These are phyloP conservation scores for Trametopsis cervina DNA, from an alignment of 768 basidiomycete species.

Conservation along the genomic window DNA sequence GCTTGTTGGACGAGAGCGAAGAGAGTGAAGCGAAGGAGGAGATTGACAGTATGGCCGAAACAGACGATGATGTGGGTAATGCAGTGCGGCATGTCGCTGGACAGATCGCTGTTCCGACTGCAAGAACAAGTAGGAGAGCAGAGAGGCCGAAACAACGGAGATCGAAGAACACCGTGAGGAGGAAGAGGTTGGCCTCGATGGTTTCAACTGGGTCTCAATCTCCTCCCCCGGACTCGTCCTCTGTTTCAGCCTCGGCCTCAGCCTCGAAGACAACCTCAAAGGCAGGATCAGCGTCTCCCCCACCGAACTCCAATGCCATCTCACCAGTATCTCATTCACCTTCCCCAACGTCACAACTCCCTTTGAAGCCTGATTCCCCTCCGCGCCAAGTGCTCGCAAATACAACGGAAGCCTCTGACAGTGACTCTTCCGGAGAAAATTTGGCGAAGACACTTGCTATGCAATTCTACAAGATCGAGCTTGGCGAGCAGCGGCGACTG, in stretches of 20 bases:
- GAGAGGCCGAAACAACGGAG: background rate
- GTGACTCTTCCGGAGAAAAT: conserved; percentile 42
- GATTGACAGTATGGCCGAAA: background rate
- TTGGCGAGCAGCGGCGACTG: conserved; percentile 82
- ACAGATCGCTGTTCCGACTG: too few relatives aligned
- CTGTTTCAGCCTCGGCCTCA: background rate
- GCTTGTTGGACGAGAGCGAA: conserved; percentile 12
- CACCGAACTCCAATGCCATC: conserved; percentile 4
- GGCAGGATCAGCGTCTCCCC: background rate
- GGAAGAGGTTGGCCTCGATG: background rate
- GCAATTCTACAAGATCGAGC: conserved; percentile 91
- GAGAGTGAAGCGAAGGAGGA: conserved; percentile 8
- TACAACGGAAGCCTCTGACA: background rate
- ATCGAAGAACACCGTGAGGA: background rate
- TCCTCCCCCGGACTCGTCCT: background rate
- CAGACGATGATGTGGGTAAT: background rate
- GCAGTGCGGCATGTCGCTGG: too few relatives aligned
- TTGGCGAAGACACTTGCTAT: conserved; percentile 70
- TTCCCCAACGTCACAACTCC: conserved; percentile 1
- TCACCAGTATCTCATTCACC: conserved; percentile 1
- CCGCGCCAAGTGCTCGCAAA: background rate
- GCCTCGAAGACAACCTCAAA: background rate
- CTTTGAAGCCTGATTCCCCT: background rate
- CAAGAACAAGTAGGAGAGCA: background rate
- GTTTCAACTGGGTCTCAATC: background rate